phyloP scores from a whole-genome alignment of 129 eudicot species.

The Helichrysum umbraculigerum region DNA sequence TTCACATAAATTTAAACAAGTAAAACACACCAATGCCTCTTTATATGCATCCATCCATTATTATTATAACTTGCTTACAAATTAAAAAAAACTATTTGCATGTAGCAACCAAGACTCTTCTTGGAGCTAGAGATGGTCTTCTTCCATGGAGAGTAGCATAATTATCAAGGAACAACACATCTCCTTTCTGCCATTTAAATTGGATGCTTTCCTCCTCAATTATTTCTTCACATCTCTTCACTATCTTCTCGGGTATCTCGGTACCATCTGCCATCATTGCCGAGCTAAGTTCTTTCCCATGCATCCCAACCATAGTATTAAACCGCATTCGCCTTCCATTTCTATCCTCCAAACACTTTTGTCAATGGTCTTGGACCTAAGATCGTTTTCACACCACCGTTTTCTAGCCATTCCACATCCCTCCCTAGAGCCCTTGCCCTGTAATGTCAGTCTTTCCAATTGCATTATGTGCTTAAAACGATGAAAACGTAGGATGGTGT shows the following conservation, averaged over 20 bases:
- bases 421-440: conserved; percentile 76
- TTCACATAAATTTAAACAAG: too few relatives aligned
- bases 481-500: too few relatives aligned
- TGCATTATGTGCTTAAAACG: too few relatives aligned
- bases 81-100: conserved; percentile 41
- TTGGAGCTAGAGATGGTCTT: conserved; percentile 69
- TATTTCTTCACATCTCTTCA: conserved; percentile 56
- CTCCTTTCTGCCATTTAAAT: conserved; percentile 77
- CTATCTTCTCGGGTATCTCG: conserved; percentile 55
- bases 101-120: conserved; percentile 64
- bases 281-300: conserved; percentile 72
- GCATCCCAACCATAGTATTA: conserved; percentile 75
- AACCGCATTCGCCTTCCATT: conserved; percentile 83
- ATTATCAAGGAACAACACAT: conserved; percentile 66
- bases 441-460: conserved; percentile 32
- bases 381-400: conserved; percentile 61
- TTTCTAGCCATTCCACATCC: conserved; percentile 77
- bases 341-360: conserved; percentile 67
- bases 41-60: conserved; percentile 40
- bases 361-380: conserved; percentile 57
- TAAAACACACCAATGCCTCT: too few relatives aligned
- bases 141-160: conserved; percentile 73
- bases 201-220: conserved; percentile 82
- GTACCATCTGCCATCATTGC: conserved; percentile 75
- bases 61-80: conserved; percentile 17